Conservation (phyloP, 768 basidiomycete species). For the Phanerochaete carnosa region DNA sequence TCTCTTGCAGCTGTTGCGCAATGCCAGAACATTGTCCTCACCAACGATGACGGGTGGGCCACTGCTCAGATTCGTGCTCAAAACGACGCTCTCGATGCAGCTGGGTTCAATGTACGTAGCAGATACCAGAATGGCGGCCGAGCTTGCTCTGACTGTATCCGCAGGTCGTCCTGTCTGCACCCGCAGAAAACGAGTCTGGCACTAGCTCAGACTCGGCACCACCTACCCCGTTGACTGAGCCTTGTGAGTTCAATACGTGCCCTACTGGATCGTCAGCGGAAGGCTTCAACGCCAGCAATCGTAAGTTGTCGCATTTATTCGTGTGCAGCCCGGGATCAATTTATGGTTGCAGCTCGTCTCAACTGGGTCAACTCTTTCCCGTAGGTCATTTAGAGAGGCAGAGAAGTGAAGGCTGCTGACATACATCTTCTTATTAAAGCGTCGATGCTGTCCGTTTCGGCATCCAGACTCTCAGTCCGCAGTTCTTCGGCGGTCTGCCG, state of each 20-base stretch:
- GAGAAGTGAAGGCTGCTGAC: not conserved
- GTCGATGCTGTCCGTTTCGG: conserved; percentile 33
- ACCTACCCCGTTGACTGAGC: conserved; percentile 22
- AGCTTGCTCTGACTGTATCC: not conserved
- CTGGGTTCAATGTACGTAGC: conserved; percentile 23
- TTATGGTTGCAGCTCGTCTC: conserved; percentile 20
- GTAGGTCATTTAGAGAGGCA: conserved; percentile 10
- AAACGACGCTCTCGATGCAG: conserved; percentile 21
- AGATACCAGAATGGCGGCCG: no score
- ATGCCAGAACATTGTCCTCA: conserved; percentile 20
- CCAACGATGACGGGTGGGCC: conserved; percentile 34
- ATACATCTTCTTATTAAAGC: conserved; percentile 7
- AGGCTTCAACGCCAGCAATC: conserved; percentile 25
- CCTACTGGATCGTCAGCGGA: conserved; percentile 29
- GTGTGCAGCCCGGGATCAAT: not conserved
- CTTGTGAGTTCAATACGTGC: conserved; percentile 32
- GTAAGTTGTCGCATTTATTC: conserved; percentile 14
- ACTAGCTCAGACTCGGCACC: conserved; percentile 26
- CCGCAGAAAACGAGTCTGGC: conserved; percentile 32
- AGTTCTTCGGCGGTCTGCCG: conserved; percentile 34
- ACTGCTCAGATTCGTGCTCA: conserved; percentile 29
- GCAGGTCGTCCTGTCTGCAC: conserved; percentile 30
- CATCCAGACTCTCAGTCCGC: conserved; percentile 42
- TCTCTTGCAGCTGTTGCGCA: not conserved
- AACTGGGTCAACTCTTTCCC: conserved; percentile 36